A percentile compares a stretch with the other conserved stretches of the same genome.
phyloP scores from a whole-genome alignment of 192 early-diverging fungal species.

The Coemansia sp. region DNA sequence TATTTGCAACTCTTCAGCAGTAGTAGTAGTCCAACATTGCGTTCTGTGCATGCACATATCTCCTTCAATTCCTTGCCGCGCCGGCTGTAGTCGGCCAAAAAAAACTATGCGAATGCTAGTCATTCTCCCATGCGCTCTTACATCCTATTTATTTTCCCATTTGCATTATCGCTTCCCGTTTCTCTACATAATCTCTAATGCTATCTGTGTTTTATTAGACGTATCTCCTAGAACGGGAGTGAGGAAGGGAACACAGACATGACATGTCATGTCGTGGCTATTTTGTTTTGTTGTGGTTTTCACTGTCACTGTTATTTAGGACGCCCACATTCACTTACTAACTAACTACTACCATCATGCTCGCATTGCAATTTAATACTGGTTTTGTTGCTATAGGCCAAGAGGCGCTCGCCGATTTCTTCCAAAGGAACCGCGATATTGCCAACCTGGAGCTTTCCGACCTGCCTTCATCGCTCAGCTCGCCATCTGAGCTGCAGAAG shows the following conservation, averaged over 20 bases:
- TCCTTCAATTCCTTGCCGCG: too few species aligned
- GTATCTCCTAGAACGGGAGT: neutral
- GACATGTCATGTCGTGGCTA: too few species aligned
- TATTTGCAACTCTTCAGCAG: neutral
- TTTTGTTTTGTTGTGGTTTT: neutral
- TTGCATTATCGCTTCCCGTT: neutral
- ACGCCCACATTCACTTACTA: slow-evolving; percentile 5
- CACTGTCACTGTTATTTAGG: neutral
- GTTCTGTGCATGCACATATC: neutral
- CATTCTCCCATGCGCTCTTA: neutral
- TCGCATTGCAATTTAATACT: neutral
- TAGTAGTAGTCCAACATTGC: slow-evolving; percentile 1
- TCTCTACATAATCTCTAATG: slow-evolving; percentile 7
- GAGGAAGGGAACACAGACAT: neutral
- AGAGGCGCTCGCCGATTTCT: slow-evolving; percentile 29
- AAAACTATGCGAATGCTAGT: neutral
- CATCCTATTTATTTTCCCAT: neutral
- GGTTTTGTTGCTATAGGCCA: slow-evolving; percentile 25
- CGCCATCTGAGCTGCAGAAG: slow-evolving; percentile 42
- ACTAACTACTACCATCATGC: neutral
- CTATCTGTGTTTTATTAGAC: neutral
- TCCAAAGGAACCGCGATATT: slow-evolving; percentile 47
- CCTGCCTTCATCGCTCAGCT: slow-evolving; percentile 44
- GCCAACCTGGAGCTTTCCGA: slow-evolving; percentile 36
- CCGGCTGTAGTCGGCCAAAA: neutral